Evolutionary conservation across 2,329 filamentous ascomycete genomes (phyloP).

Genomic region (Fusarium miscanthi): DNA sequence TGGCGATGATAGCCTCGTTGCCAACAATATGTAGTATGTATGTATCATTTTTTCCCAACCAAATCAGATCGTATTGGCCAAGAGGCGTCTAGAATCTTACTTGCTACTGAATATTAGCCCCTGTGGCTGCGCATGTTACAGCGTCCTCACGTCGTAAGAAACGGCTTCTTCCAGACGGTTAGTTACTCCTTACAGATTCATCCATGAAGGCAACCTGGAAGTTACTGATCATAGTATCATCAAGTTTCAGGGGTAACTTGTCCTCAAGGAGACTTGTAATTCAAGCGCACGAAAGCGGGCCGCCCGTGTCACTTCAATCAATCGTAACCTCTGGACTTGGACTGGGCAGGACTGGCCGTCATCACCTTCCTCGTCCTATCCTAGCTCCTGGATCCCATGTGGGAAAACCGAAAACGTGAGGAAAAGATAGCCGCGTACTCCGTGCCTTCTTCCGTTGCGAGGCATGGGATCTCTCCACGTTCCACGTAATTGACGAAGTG

Average conservation of each 20-base stretch:
- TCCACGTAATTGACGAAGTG: constrained; percentile 32
- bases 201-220: background rate
- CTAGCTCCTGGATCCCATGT: background rate
- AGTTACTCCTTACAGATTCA: constrained; percentile 6
- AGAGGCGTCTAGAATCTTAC: background rate
- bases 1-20: constrained; percentile 5
- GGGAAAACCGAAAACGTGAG: background rate
- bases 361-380: constrained; percentile 13
- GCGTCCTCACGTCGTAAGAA: constrained; percentile 4
- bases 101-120: constrained; percentile 5
- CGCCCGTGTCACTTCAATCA: constrained; percentile 24
- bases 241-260: constrained; percentile 31
- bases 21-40: background rate
- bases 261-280: constrained; percentile 16
- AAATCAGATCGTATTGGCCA: background rate
- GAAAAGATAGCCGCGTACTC: constrained; percentile 19
- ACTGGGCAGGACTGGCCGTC: background rate
- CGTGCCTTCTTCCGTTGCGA: constrained; percentile 25
- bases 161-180: constrained; percentile 13
- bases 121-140: constrained; percentile 27
- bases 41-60: background rate
- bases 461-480: constrained; percentile 26
- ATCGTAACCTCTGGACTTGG: constrained; percentile 16
- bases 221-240: constrained; percentile 15
- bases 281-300: constrained; percentile 3